Evolutionary conservation across 2,329 filamentous ascomycete genomes (phyloP).

Genomic region (Stagonosporopsis tanaceti): DNA sequence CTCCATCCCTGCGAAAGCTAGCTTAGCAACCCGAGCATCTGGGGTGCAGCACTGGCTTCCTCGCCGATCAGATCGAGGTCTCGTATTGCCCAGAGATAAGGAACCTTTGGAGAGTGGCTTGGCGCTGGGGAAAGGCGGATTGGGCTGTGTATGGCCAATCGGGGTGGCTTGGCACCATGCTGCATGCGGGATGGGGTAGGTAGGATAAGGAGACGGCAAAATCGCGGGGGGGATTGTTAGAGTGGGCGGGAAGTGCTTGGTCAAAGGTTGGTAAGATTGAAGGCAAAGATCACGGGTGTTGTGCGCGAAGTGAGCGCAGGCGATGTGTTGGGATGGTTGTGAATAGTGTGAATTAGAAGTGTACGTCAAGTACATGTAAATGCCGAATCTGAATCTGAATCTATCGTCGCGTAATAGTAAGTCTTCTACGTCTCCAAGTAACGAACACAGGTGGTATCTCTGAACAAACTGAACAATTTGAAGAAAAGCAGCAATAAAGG

Average conservation of each 20-base stretch:
- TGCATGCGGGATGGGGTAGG: background rate
- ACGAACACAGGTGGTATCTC: conserved; percentile 25
- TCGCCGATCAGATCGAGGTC: background rate
- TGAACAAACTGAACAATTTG: conserved; percentile 13
- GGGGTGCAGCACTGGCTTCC: background rate
- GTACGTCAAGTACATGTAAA: conserved; percentile 16
- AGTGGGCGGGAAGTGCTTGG: background rate
- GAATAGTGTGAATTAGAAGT: conserved; percentile 12
- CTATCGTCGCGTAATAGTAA: background rate
- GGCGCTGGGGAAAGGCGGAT: background rate
- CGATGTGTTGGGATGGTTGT: background rate
- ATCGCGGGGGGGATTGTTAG: background rate
- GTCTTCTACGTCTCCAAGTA: conserved; percentile 5
- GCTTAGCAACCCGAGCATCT: background rate
- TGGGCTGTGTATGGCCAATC: background rate
- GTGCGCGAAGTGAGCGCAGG: background rate
- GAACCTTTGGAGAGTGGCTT: background rate
- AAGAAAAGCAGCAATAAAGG: conserved; percentile 12
- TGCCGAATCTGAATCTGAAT: conserved; percentile 4
- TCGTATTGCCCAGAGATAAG: conserved; percentile 10
- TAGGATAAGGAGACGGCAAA: background rate
- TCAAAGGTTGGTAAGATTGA: background rate
- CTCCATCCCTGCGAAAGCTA: background rate
- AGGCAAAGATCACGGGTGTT: background rate
- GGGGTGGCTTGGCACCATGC: conserved; percentile 1